Conservation (phyloP, 163 green algal genomes). For the Prototheca cutis region DNA sequence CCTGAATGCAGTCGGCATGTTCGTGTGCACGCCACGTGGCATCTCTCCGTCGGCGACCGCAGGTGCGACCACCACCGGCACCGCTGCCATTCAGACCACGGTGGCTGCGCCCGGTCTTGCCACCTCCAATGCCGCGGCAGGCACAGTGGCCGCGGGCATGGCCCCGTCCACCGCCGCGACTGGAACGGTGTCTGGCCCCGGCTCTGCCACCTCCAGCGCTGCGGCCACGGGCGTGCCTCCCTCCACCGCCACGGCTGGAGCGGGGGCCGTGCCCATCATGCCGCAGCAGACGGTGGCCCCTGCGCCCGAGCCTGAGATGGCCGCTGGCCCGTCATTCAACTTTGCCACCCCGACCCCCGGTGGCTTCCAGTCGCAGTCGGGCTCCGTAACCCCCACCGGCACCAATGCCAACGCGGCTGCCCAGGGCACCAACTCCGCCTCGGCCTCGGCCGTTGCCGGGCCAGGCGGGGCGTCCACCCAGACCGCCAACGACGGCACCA, state of each 20-base stretch:
- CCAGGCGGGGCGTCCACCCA: not conserved
- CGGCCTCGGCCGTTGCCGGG: not conserved
- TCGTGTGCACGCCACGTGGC: slow-evolving; percentile 1
- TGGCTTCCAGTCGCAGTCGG: slow-evolving; percentile 8
- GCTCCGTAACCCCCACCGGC: not conserved
- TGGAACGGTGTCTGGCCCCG: too few relatives aligned
- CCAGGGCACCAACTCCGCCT: slow-evolving; percentile 1
- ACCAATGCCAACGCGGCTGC: slow-evolving; percentile 1
- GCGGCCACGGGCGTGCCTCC: too few relatives aligned
- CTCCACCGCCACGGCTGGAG: too few relatives aligned
- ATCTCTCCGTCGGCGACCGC: not conserved
- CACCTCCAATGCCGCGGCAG: too few relatives aligned
- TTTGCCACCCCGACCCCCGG: not conserved
- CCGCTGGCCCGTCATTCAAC: not conserved
- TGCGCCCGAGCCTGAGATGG: not conserved
- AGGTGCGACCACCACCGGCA: not conserved
- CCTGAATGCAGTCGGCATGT: slow-evolving; percentile 3
- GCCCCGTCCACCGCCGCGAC: too few relatives aligned
- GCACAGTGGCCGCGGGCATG: too few relatives aligned
- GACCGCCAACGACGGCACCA: slow-evolving; percentile 4
- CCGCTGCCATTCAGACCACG: not conserved
- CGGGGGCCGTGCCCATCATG: too few relatives aligned
- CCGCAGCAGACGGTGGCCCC: too few relatives aligned
- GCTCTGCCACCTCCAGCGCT: too few relatives aligned
- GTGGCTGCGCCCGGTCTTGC: not conserved